These are phyloP conservation scores for Didymella exigua DNA, from an alignment of 2,329 filamentous ascomycete genomes.

Conservation along the genomic window DNA sequence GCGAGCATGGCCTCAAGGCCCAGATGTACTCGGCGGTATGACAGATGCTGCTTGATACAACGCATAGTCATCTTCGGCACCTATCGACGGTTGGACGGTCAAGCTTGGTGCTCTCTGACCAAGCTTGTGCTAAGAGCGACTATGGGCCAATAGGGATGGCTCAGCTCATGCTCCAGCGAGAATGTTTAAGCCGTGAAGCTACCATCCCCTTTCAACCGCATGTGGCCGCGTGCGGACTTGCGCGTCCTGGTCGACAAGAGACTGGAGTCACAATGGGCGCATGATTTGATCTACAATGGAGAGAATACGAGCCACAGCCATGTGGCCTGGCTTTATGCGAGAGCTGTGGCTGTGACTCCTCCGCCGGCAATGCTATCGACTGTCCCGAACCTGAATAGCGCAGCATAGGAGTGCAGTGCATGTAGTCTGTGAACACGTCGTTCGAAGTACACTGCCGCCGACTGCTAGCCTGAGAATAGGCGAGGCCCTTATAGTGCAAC, in stretches of 20 bases:
- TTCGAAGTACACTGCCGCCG: background rate
- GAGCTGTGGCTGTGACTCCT: slow-evolving; percentile 28
- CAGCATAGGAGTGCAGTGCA: background rate
- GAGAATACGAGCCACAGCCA: slow-evolving; percentile 21
- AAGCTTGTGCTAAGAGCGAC: background rate
- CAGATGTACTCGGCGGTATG: background rate
- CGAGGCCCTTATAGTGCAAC: slow-evolving; percentile 10
- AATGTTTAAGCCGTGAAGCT: background rate
- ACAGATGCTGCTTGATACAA: background rate
- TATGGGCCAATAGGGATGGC: background rate
- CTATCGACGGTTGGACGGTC: background rate
- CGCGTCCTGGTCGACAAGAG: slow-evolving; percentile 23
- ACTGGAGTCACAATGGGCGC: slow-evolving; percentile 19
- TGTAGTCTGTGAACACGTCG: slow-evolving; percentile 6
- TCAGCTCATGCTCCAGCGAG: background rate
- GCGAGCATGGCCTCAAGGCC: background rate
- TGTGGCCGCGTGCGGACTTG: slow-evolving; percentile 19
- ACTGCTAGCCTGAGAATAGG: slow-evolving; percentile 6
- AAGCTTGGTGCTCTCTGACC: background rate
- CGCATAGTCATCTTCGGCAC: background rate
- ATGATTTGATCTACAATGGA: slow-evolving; percentile 10
- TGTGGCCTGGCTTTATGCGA: slow-evolving; percentile 22
- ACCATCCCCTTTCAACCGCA: background rate
- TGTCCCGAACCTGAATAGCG: slow-evolving; percentile 1
- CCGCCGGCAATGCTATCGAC: slow-evolving; percentile 1